phyloP scores from a whole-genome alignment of 225 moss, liverwort and hornwort genomes.

The Pseudoscleropodium purum region DNA sequence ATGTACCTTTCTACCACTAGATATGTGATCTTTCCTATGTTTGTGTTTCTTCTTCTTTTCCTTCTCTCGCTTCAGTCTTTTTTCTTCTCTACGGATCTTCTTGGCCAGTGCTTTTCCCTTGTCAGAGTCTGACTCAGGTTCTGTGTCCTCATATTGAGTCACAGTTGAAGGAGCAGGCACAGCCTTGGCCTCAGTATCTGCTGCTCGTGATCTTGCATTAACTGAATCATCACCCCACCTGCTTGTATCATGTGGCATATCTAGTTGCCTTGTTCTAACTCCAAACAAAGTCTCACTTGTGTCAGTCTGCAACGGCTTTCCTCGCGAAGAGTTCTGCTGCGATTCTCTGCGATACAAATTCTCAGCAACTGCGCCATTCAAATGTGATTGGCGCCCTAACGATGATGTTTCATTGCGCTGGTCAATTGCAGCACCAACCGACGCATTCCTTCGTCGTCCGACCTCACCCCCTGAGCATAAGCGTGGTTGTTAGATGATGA shows the following conservation, averaged over 20 bases:
- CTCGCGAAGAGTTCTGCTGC: slow-evolving; percentile 2
- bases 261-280: slow-evolving; percentile 33
- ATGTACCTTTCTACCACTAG: slow-evolving; percentile 22
- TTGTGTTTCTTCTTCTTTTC: slow-evolving; percentile 44
- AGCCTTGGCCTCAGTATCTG: background rate
- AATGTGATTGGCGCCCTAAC: slow-evolving; percentile 1
- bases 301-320: slow-evolving; percentile 2
- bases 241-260: slow-evolving; percentile 13
- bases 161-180: slow-evolving; percentile 10
- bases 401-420: slow-evolving; percentile 1
- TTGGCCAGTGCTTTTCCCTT: slow-evolving; percentile 32
- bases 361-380: slow-evolving; percentile 14
- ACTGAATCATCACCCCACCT: slow-evolving; percentile 26
- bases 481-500: background rate
- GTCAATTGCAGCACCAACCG: background rate
- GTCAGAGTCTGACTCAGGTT: slow-evolving; percentile 29
- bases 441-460: slow-evolving; percentile 1
- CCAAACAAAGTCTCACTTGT: slow-evolving; percentile 31
- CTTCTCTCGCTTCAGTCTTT: slow-evolving; percentile 39
- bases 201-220: slow-evolving; percentile 1
- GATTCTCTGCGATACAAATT: slow-evolving; percentile 13
- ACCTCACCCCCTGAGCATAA: slow-evolving; percentile 10
- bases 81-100: slow-evolving; percentile 41
- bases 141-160: slow-evolving; percentile 18
- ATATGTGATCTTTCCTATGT: slow-evolving; percentile 19